A percentile compares a stretch with the other conserved stretches of the same genome.
These are phyloP conservation scores for Candida railenensis DNA, from an alignment of 805 yeast species.

Conservation along the genomic window DNA sequence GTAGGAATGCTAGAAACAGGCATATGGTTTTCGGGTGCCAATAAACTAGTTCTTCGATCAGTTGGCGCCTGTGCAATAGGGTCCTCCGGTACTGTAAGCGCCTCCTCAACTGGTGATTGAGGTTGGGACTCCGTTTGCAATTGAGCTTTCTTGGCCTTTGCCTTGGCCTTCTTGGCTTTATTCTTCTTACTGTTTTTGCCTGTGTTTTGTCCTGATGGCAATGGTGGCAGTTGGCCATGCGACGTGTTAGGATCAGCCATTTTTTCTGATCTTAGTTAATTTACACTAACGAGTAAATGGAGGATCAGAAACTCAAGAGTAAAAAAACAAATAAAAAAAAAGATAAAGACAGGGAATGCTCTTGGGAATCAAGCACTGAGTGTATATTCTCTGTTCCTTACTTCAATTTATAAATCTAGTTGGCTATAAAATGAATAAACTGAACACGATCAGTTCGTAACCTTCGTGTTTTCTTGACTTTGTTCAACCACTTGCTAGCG, in stretches of 20 bases:
- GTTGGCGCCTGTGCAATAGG: not conserved
- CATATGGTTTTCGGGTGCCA: not conserved
- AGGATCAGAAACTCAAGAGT: too few species aligned
- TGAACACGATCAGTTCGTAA: too few species aligned
- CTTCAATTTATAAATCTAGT: too few species aligned
- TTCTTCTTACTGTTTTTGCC: conserved; percentile 4
- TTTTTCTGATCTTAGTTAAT: too few species aligned
- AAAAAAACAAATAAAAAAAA: too few species aligned
- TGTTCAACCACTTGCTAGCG: not conserved
- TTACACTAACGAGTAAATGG: too few species aligned
- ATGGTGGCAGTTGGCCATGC: not conserved
- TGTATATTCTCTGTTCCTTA: too few species aligned
- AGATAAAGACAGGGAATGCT: too few species aligned
- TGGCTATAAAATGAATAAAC: too few species aligned
- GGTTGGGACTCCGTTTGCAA: not conserved
- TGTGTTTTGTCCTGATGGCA: not conserved
- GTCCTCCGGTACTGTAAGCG: not conserved
- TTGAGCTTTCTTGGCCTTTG: conserved; percentile 4
- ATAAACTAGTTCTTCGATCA: conserved; percentile 1
- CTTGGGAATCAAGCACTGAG: too few species aligned
- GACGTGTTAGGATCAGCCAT: conserved; percentile 5
- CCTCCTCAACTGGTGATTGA: not conserved
- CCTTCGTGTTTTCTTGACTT: not conserved
- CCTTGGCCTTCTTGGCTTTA: conserved; percentile 4
- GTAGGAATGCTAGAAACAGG: not conserved